Evolutionary conservation across 1,139 yeast genomes (phyloP).

Genomic region (Arxiozyma heterogenica): DNA sequence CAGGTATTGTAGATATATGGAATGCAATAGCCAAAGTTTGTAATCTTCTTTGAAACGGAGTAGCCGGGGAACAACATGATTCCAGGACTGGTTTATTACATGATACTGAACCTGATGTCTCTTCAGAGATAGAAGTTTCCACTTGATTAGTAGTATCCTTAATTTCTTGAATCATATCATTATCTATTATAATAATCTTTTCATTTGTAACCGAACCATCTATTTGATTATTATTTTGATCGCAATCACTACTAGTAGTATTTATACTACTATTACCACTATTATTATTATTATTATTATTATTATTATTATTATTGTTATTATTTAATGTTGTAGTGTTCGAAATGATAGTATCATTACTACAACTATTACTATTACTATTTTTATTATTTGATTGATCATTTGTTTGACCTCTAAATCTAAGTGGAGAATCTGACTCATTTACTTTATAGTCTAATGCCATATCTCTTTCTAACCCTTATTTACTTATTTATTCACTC

Average conservation of each 20-base stretch:
- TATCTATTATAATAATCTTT: not conserved
- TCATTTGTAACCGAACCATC: not conserved
- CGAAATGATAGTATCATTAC: not conserved
- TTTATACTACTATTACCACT: too few relatives aligned
- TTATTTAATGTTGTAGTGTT: not conserved
- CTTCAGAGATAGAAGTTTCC: not conserved
- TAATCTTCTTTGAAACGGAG: conserved; percentile 50
- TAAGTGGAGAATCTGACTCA: not conserved
- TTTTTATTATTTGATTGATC: not conserved
- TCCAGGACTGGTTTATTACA: conserved; percentile 6
- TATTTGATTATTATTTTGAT: not conserved
- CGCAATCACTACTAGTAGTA: not conserved
- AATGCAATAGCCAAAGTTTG: conserved; percentile 67
- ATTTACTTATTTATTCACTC: too few relatives aligned
- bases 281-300: too few relatives aligned
- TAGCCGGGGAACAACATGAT: conserved; percentile 27
- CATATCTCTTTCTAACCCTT: not conserved
- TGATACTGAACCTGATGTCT: not conserved
- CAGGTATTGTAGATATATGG: conserved; percentile 69
- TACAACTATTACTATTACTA: too few relatives aligned
- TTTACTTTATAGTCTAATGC: not conserved
- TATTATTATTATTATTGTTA: too few relatives aligned
- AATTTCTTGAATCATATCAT: not conserved
- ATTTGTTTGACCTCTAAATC: not conserved
- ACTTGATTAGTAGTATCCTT: not conserved